Evolutionary conservation across 805 yeast genomes (phyloP).

Genomic region (Saccharomycopsis fermentans): DNA sequence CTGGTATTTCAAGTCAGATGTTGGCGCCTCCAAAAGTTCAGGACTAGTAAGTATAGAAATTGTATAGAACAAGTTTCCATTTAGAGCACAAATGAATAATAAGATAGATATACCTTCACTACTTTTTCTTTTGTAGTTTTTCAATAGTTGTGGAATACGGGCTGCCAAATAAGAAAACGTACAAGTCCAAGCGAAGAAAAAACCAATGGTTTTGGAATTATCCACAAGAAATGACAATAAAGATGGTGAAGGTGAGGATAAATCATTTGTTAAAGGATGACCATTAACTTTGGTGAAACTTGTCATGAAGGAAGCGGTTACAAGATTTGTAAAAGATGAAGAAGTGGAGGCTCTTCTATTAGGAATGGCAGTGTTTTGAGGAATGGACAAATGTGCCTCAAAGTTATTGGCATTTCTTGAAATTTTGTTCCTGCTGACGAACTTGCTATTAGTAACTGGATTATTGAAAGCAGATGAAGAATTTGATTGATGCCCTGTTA

Average conservation of each 20-base stretch:
- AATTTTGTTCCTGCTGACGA: not conserved
- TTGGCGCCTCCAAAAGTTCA: constrained; percentile 31
- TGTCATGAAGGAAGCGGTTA: constrained; percentile 16
- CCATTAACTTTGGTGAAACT: constrained; percentile 16
- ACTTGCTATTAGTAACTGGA: not conserved
- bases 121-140: constrained; percentile 69
- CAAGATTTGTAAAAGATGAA: constrained; percentile 13
- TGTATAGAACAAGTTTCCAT: constrained; percentile 73
- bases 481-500: constrained; percentile 1
- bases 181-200: constrained; percentile 65
- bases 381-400: not conserved
- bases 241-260: not conserved
- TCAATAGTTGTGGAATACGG: constrained; percentile 74
- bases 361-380: not conserved
- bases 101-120: constrained; percentile 81
- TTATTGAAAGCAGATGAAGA: not conserved
- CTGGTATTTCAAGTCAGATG: constrained; percentile 11
- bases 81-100: constrained; percentile 66
- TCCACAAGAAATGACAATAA: constrained; percentile 1
- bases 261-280: constrained; percentile 1
- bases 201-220: constrained; percentile 29
- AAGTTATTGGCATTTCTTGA: not conserved
- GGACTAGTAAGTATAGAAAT: constrained; percentile 62
- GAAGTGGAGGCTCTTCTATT: not conserved
- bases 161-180: constrained; percentile 67